Conservation (phyloP, 805 yeast genomes). For the Torulaspora delbrueckii region DNA sequence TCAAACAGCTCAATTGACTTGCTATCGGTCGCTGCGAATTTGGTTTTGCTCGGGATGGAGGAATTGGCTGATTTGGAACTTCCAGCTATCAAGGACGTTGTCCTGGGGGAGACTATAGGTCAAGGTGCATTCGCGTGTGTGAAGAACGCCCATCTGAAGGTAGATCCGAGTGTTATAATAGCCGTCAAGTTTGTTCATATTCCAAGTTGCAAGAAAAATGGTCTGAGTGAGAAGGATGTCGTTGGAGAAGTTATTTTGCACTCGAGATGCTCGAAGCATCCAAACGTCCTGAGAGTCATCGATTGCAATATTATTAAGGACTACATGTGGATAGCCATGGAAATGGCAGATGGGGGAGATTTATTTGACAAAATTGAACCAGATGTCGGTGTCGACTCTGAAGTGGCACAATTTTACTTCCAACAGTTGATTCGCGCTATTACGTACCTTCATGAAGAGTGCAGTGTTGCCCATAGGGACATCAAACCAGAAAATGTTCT, state of each 20-base stretch:
- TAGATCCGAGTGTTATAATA: conserved; percentile 39
- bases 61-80: conserved; percentile 24
- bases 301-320: conserved; percentile 50
- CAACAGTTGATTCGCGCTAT: conserved; percentile 60
- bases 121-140: conserved; percentile 67
- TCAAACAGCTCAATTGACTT: neutral
- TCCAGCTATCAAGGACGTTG: conserved; percentile 46
- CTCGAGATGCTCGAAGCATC: conserved; percentile 51
- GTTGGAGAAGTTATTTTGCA: conserved; percentile 57
- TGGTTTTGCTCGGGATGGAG: neutral
- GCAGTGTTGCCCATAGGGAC: conserved; percentile 71
- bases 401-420: conserved; percentile 64
- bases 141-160: conserved; percentile 42
- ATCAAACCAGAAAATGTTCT: conserved; percentile 72
- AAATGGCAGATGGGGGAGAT: conserved; percentile 70
- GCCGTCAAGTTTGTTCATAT: conserved; percentile 58
- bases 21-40: neutral
- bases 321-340: conserved; percentile 65
- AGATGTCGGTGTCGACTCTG: conserved; percentile 61
- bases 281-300: conserved; percentile 52
- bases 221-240: conserved; percentile 39
- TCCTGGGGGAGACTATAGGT: conserved; percentile 51
- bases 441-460: conserved; percentile 52
- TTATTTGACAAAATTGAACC: conserved; percentile 75
- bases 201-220: conserved; percentile 34